Conservation (phyloP, 768 basidiomycete species). For the Arthromyces matolae region DNA sequence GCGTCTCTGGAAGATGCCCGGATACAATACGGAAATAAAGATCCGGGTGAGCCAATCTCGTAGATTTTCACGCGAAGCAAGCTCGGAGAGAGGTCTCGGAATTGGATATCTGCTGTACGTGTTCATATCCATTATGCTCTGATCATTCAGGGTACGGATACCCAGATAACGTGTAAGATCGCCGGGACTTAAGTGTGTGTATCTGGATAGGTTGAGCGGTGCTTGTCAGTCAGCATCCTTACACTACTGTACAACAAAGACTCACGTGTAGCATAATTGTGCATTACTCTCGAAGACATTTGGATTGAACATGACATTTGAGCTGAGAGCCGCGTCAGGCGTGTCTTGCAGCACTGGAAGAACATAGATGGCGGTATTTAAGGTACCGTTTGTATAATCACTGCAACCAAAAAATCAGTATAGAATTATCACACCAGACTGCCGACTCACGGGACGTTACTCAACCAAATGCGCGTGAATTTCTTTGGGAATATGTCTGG, state of each 20-base stretch:
- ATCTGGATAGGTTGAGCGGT: conserved; percentile 19
- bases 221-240: too few relatives aligned
- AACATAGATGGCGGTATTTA: conserved; percentile 24
- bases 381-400: conserved; percentile 29
- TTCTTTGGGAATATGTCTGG: conserved; percentile 25
- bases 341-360: conserved; percentile 23
- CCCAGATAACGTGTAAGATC: conserved; percentile 29
- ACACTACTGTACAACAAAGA: too few relatives aligned
- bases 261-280: conserved; percentile 27
- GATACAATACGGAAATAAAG: conserved; percentile 28
- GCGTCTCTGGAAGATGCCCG: conserved; percentile 19
- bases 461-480: conserved; percentile 32
- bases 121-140: conserved; percentile 19
- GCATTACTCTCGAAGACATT: conserved; percentile 26
- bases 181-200: conserved; percentile 24
- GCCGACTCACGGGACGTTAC: conserved; percentile 29
- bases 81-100: conserved; percentile 17
- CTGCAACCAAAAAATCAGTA: conserved; percentile 9
- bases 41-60: conserved; percentile 30
- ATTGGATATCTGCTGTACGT: conserved; percentile 14
- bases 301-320: conserved; percentile 27
- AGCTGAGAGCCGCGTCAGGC: conserved; percentile 21
- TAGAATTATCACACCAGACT: not conserved
- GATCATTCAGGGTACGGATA: conserved; percentile 18
- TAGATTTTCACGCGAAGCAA: conserved; percentile 25